Evolutionary conservation across 225 moss, liverwort and hornwort species (phyloP).

Genomic region (Marchantia polymorpha): DNA sequence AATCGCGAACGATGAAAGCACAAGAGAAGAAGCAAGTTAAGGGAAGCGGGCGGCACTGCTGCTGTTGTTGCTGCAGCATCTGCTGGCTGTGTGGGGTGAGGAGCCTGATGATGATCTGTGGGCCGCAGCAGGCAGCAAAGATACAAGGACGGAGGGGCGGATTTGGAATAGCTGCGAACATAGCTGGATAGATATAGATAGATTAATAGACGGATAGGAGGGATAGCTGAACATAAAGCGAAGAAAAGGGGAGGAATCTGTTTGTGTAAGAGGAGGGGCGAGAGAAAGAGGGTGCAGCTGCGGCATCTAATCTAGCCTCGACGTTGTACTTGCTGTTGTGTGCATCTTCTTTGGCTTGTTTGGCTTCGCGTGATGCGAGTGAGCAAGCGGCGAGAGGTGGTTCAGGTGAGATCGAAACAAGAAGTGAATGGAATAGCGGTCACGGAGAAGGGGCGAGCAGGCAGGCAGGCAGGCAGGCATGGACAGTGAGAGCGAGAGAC

Average conservation of each 20-base stretch:
- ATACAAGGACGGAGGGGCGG: neutral
- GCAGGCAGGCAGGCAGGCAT: neutral
- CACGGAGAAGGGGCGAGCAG: neutral
- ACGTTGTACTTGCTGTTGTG: constrained; percentile 3
- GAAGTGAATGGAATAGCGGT: neutral
- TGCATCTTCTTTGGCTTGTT: neutral
- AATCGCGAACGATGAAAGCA: neutral
- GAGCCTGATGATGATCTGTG: neutral
- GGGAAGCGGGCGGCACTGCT: neutral
- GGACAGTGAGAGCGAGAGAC: neutral
- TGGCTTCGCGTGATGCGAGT: neutral
- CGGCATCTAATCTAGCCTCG: neutral
- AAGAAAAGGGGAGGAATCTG: neutral
- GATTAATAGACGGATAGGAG: neutral
- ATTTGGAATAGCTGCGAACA: neutral
- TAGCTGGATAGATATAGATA: neutral
- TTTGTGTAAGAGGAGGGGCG: neutral
- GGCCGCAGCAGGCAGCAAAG: neutral
- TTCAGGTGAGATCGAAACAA: neutral
- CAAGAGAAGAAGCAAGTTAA: neutral
- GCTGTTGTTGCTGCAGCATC: neutral
- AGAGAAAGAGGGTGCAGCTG: too few species aligned
- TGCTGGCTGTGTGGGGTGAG: neutral
- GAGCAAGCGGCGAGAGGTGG: neutral
- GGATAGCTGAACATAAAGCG: neutral